These are phyloP conservation scores for Pleurotus giganteus DNA, from an alignment of 768 basidiomycete genomes.

Conservation along the genomic window DNA sequence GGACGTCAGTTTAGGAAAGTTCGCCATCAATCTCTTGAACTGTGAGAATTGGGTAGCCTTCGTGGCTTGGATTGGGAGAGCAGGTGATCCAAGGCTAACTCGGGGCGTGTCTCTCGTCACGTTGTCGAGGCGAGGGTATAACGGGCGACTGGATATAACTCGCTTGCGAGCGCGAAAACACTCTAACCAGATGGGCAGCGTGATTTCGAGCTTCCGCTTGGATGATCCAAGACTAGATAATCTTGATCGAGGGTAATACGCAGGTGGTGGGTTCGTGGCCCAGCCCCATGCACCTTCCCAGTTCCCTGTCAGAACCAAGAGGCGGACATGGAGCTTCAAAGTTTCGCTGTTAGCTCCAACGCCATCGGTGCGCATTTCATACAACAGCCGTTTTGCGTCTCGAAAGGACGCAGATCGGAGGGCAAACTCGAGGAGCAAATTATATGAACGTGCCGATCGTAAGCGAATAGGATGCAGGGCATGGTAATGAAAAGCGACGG, in stretches of 20 bases:
- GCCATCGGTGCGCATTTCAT: constrained; percentile 41
- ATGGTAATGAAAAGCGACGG: constrained; percentile 51
- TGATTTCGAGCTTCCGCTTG: constrained; percentile 5
- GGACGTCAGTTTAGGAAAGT: constrained; percentile 35
- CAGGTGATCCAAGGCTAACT: not conserved
- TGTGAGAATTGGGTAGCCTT: constrained; percentile 14
- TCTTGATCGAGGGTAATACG: not conserved
- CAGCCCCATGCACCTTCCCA: constrained; percentile 60
- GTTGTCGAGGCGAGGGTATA: constrained; percentile 18
- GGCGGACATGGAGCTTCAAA: constrained; percentile 53
- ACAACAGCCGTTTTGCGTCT: constrained; percentile 42
- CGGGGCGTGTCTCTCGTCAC: not conserved
- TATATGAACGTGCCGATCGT: constrained; percentile 44
- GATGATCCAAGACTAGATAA: constrained; percentile 6
- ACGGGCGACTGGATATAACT: constrained; percentile 34
- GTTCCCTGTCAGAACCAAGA: constrained; percentile 49
- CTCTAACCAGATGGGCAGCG: constrained; percentile 39
- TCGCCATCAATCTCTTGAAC: constrained; percentile 38
- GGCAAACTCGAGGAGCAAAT: constrained; percentile 43
- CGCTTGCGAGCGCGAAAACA: constrained; percentile 63
- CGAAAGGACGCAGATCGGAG: constrained; percentile 51
- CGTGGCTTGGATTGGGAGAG: not conserved
- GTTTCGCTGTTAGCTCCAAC: constrained; percentile 52
- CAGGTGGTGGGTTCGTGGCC: constrained; percentile 15
- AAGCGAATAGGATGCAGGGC: constrained; percentile 25